Base-by-base conservation (phyloP, 164 flowering plant genomes). In the Berberis vulgaris region DNA sequence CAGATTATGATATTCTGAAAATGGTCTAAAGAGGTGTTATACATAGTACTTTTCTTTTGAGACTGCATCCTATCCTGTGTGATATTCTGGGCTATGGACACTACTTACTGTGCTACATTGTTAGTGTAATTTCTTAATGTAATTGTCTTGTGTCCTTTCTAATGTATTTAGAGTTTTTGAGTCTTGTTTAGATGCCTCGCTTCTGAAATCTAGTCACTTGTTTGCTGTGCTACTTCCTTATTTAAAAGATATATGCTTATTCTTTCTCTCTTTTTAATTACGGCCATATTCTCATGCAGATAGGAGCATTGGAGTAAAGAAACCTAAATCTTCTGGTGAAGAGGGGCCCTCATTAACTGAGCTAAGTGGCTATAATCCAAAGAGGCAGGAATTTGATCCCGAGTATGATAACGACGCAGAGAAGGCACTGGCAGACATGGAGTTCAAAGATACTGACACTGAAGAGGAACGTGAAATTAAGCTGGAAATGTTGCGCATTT, bases 401-500 rank as follows among this genome's bases (percentile, higher is more conserved):
- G 99, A 95, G 72, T 91, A 95, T 76, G 99, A 95, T 68, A 91
- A 95, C 71, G 99, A 95, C 77, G 99, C 99, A 39, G 99, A 95
- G 77, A 90, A 85, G 75, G 65, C 88, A 61, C 80, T 95, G 45
- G 94, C 96, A 44, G 97, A 95, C 72, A 91, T 95, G 99, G 99
- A 91, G 73, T 95, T 95, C 71, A 91, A 89, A 72, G 90, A 86
- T 5, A 75, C 84, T 26, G 97, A 94, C 69, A 76, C 83, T 46
- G 84, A 83, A 69, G 80, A 83, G 65, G 98, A 94, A 53, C 83
- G 69, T 47, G 84, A 91, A 78, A 63, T 88, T 62, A 94, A 94
- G 74, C 72, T 94, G 71, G 77, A 83, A 60, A 86, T 94, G 45
- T 71, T 94, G 70, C 91, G 61, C 45, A 84, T 91, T 46, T 94